These are phyloP conservation scores for Schwanniomyces etchellsii DNA, from an alignment of 1,139 yeast genomes.

Conservation along the genomic window DNA sequence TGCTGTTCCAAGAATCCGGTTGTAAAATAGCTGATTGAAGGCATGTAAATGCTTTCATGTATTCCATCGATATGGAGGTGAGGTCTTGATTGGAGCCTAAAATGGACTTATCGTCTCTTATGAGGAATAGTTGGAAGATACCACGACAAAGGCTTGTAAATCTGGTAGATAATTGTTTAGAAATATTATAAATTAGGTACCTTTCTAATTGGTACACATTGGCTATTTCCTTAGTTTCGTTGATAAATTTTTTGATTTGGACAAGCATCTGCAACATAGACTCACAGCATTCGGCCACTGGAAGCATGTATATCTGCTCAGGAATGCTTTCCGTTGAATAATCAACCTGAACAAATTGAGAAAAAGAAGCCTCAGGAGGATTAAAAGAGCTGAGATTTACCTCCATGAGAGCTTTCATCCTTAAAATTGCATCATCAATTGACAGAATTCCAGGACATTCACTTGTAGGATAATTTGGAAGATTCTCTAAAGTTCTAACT, in stretches of 20 bases:
- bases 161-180: conserved; percentile 18
- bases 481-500: conserved; percentile 5
- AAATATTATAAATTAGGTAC: conserved; percentile 29
- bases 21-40: conserved; percentile 17
- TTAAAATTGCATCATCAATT: conserved; percentile 7
- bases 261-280: conserved; percentile 30
- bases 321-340: conserved; percentile 59
- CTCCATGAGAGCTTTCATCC: conserved; percentile 9
- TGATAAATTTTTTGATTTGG: conserved; percentile 22
- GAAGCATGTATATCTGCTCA: conserved; percentile 26
- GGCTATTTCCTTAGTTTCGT: conserved; percentile 16
- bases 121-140: conserved; percentile 51
- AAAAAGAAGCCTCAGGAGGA: conserved; percentile 27
- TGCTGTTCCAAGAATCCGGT: conserved; percentile 18
- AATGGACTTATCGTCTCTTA: conserved; percentile 56
- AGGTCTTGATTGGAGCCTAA: conserved; percentile 23
- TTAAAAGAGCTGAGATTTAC: conserved; percentile 5
- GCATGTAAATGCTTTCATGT: conserved; percentile 23
- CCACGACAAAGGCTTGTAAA: conserved; percentile 56
- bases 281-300: conserved; percentile 19
- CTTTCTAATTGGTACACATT: conserved; percentile 29
- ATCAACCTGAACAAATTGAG: conserved; percentile 49
- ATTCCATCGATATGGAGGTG: conserved; percentile 12
- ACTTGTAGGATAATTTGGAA: conserved; percentile 4
- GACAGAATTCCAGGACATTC: conserved; percentile 4